Conservation (phyloP, 1,284 basidiomycete species). For the Tylopilus sp. region DNA sequence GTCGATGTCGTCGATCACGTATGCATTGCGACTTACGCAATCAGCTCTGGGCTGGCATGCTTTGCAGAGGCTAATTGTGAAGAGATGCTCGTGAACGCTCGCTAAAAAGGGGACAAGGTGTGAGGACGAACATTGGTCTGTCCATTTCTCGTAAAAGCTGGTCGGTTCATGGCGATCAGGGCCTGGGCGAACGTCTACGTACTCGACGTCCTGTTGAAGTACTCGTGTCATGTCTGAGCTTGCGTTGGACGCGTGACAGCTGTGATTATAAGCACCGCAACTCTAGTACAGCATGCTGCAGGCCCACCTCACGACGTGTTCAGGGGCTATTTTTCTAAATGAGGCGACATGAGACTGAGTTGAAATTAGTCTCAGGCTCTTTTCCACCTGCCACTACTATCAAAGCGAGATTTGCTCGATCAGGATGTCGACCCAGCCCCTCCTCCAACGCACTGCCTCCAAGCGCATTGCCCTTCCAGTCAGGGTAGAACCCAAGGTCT, state of each 20-base stretch:
- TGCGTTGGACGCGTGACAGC: background rate
- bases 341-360: background rate
- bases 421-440: constrained; percentile 90
- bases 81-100: constrained; percentile 1
- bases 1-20: background rate
- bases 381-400: constrained; percentile 12
- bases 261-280: background rate
- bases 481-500: constrained; percentile 91
- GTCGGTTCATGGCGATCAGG: constrained; percentile 16
- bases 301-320: background rate
- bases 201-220: constrained; percentile 26
- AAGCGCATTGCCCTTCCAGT: constrained; percentile 96
- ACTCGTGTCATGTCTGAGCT: constrained; percentile 11
- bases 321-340: constrained; percentile 27
- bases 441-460: constrained; percentile 92
- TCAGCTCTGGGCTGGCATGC: constrained; percentile 43
- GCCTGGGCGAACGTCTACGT: constrained; percentile 22
- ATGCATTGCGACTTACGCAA: constrained; percentile 40
- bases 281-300: constrained; percentile 2
- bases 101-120: background rate
- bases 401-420: background rate
- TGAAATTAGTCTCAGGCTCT: constrained; percentile 18
- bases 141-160: constrained; percentile 52
- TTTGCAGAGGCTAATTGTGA: constrained; percentile 48
- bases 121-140: constrained; percentile 47